phyloP scores from a whole-genome alignment of 495 filamentous ascomycete genomes.

The Alectoria sarmentosa region DNA sequence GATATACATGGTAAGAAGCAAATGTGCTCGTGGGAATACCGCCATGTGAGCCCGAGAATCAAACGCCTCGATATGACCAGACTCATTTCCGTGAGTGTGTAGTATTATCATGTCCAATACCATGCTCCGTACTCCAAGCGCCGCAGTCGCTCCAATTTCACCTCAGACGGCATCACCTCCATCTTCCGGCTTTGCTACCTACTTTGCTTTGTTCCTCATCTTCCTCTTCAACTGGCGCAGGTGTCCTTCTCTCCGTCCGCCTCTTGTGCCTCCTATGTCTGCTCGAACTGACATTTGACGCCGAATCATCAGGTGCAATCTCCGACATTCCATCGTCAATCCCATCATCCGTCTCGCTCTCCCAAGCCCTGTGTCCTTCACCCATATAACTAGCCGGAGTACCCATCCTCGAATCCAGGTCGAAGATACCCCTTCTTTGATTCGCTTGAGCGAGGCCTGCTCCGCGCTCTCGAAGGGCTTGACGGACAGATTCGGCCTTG shows the following conservation, averaged over 20 bases:
- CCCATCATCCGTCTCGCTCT: conserved; percentile 56
- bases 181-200: neutral
- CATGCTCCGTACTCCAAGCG: too few relatives aligned
- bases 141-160: neutral
- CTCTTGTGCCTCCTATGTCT: conserved; percentile 61
- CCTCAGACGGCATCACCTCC: neutral
- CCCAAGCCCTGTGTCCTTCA: conserved; percentile 30
- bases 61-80: neutral
- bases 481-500: conserved; percentile 75
- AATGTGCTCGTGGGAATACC: neutral
- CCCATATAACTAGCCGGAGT: conserved; percentile 48
- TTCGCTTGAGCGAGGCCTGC: conserved; percentile 72
- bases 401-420: conserved; percentile 46
- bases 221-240: conserved; percentile 80
- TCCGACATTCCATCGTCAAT: conserved; percentile 35
- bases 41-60: neutral
- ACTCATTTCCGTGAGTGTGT: neutral
- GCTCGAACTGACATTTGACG: conserved; percentile 80
- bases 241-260: conserved; percentile 68
- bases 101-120: neutral
- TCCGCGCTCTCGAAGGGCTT: conserved; percentile 67
- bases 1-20: too few relatives aligned
- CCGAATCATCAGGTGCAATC: conserved; percentile 53
- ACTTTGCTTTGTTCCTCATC: neutral
- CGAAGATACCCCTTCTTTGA: conserved; percentile 54